These are phyloP conservation scores for Cornus controversa DNA, from an alignment of 148 eudicot species.

Conservation along the genomic window DNA sequence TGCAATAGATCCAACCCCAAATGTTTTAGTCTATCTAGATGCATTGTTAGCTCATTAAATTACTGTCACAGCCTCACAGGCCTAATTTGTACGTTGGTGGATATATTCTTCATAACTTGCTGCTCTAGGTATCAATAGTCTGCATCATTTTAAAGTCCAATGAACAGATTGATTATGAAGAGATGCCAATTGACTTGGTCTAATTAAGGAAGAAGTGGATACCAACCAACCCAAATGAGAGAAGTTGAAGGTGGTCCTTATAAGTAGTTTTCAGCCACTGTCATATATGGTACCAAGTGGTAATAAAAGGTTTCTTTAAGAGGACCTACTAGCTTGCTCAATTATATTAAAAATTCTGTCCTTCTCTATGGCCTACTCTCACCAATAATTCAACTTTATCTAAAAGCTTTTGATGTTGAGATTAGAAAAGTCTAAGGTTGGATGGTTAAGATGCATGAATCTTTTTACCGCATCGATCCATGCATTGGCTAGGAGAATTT, in stretches of 20 bases:
- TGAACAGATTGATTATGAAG: no score
- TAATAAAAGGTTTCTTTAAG: not conserved
- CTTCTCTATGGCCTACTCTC: not conserved
- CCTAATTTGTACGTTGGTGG: no score
- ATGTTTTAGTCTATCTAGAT: not conserved
- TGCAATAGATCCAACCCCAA: constrained; percentile 25
- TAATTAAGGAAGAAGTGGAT: no score
- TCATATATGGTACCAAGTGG: not conserved
- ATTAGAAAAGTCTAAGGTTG: no score
- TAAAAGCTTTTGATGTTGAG: no score
- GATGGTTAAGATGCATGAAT: not conserved
- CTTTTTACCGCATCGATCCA: not conserved
- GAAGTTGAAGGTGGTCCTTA: no score
- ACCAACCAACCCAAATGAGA: no score
- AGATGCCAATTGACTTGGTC: no score
- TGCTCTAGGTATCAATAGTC: no score
- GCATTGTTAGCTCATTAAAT: not conserved
- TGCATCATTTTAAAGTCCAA: no score
- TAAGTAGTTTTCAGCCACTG: not conserved
- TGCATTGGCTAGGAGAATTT: not conserved
- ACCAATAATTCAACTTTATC: not conserved
- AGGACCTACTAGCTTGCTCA: not conserved
- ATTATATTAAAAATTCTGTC: no score
- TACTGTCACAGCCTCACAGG: not conserved
- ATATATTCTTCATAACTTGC: no score